Percentiles rank a stretch among this genome's conserved stretches.
Conservation (phyloP, 108 stramenopile species). For the Schizochytrium sp. region DNA sequence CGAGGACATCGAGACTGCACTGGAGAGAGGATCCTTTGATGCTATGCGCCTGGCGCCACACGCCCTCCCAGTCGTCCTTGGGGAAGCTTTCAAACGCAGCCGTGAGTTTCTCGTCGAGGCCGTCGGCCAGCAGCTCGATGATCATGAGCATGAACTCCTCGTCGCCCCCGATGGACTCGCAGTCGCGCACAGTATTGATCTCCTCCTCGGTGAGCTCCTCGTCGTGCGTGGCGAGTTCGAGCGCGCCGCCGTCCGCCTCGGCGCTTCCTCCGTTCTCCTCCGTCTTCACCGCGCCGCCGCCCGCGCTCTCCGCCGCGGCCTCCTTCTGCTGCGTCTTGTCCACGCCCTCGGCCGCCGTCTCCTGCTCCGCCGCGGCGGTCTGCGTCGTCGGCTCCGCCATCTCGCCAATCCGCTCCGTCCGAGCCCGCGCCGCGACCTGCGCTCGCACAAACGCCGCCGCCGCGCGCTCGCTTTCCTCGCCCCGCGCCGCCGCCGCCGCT, state of each 20-base stretch:
- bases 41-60: background rate
- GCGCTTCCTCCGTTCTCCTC: background rate
- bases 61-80: constrained; percentile 1
- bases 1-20: background rate
- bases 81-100: background rate
- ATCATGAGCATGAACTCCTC: background rate
- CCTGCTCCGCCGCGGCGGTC: too few species aligned
- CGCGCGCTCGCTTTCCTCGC: too few species aligned
- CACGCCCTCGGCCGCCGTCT: too few species aligned
- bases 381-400: too few species aligned
- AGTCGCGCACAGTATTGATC: background rate
- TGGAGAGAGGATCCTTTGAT: background rate
- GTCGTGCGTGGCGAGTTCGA: background rate
- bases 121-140: background rate
- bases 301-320: too few species aligned
- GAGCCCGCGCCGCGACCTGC: too few species aligned
- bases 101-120: background rate
- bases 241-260: background rate
- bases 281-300: too few species aligned
- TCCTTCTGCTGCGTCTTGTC: too few species aligned
- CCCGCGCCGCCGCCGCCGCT: too few species aligned
- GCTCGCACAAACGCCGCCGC: too few species aligned
- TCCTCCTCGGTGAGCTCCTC: constrained; percentile 14
- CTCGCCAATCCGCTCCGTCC: too few species aligned
- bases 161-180: constrained; percentile 12